A percentile compares a stretch with the other conserved stretches of the same genome.
Evolutionary conservation across 805 yeast species (phyloP).

Genomic region (Debaryomyces prosopidis): DNA sequence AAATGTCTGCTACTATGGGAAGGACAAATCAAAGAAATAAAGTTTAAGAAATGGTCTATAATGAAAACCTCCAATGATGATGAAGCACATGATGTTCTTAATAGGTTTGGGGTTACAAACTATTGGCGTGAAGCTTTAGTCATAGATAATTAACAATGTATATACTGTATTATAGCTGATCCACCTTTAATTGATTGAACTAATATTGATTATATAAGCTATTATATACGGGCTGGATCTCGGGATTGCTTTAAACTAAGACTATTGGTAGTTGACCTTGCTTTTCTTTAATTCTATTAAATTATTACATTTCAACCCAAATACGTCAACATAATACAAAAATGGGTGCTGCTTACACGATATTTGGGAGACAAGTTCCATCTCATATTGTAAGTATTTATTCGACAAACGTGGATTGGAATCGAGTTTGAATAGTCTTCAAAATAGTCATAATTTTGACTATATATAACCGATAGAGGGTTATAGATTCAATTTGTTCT

Average conservation of each 20-base stretch:
- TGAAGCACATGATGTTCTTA: constrained; percentile 50
- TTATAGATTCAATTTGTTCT: too few species aligned
- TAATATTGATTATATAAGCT: too few species aligned
- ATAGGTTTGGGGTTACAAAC: constrained; percentile 53
- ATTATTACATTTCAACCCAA: too few species aligned
- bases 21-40: constrained; percentile 56
- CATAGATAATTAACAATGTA: not conserved
- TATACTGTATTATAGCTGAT: not conserved
- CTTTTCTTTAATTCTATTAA: too few species aligned
- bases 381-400: constrained; percentile 41
- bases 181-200: too few species aligned
- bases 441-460: not conserved
- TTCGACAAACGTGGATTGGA: not conserved
- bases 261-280: too few species aligned
- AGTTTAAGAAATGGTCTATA: constrained; percentile 70
- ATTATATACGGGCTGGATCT: not conserved
- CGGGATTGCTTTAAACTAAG: not conserved
- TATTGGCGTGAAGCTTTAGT: constrained; percentile 52
- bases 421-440: not conserved
- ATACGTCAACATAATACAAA: not conserved
- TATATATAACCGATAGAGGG: not conserved
- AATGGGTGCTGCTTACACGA: constrained; percentile 45
- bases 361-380: constrained; percentile 47
- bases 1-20: constrained; percentile 63
- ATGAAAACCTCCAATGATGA: constrained; percentile 52